Conservation (phyloP, 345 rosid genomes). For the Salix exigua region DNA sequence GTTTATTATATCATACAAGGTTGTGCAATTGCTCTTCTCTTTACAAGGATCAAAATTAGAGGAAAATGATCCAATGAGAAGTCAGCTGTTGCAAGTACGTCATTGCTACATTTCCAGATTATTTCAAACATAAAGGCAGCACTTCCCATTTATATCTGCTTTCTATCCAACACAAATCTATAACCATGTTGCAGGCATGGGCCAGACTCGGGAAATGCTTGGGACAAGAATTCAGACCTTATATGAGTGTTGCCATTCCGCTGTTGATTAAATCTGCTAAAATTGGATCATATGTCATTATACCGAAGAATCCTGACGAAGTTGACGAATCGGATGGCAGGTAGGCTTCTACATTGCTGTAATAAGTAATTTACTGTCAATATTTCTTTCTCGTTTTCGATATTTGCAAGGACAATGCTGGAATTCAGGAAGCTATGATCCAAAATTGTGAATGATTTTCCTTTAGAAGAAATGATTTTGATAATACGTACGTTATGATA, state of each 20-base stretch:
- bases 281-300: not conserved
- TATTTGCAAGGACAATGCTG: not conserved
- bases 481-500: not conserved
- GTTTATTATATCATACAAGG: not conserved
- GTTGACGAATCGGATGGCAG: not conserved
- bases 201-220: constrained; percentile 12
- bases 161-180: not conserved
- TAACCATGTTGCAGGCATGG: constrained; percentile 13
- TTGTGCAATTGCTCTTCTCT: constrained; percentile 1
- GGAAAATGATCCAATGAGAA: constrained; percentile 5
- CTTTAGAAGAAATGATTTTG: not conserved
- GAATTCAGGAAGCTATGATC: not conserved
- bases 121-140: not conserved
- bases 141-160: not conserved
- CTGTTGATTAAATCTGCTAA: constrained; percentile 9
- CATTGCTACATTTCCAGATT: not conserved
- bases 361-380: not conserved
- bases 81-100: constrained; percentile 10
- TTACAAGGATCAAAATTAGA: not conserved
- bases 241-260: constrained; percentile 12
- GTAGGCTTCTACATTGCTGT: not conserved
- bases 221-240: constrained; percentile 14
- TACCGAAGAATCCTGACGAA: not conserved
- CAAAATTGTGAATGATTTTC: not conserved
- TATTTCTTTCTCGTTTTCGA: not conserved